A percentile compares a stretch with the other conserved stretches of the same genome.
phyloP scores from a whole-genome alignment of 495 filamentous ascomycete species.

The Penicillium herquei region DNA sequence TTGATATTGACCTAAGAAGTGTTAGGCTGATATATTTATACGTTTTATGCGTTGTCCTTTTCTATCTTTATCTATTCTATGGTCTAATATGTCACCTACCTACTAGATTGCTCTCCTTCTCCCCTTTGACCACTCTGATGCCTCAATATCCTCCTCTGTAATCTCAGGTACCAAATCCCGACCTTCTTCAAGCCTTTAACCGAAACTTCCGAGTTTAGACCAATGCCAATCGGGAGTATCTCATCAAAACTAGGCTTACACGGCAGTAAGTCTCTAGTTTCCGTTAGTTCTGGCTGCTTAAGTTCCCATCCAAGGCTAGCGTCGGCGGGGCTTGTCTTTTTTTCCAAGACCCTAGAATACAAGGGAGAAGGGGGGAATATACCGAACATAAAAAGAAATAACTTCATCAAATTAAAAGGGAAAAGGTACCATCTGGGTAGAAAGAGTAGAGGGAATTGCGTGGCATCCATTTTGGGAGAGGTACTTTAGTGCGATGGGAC shows the following conservation, averaged over 20 bases:
- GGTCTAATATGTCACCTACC: too few relatives aligned
- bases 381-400: neutral
- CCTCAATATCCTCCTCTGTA: neutral
- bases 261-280: neutral
- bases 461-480: slow-evolving; percentile 7
- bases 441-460: slow-evolving; percentile 7
- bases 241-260: neutral
- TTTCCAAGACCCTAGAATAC: neutral
- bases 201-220: neutral
- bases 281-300: neutral
- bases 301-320: neutral
- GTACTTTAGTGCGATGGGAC: slow-evolving; percentile 3
- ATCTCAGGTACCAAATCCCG: neutral
- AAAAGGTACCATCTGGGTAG: neutral
- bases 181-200: slow-evolving; percentile 2
- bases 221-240: slow-evolving; percentile 2
- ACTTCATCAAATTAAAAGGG: neutral
- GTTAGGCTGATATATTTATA: too few relatives aligned
- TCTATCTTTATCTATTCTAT: neutral
- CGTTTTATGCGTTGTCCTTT: neutral
- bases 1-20: too few relatives aligned
- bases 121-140: neutral
- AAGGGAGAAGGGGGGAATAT: neutral
- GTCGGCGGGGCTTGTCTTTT: neutral
- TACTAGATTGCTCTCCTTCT: too few relatives aligned